Evolutionary conservation across 148 eudicot species (phyloP).

Genomic region (Rhododendron henanense): DNA sequence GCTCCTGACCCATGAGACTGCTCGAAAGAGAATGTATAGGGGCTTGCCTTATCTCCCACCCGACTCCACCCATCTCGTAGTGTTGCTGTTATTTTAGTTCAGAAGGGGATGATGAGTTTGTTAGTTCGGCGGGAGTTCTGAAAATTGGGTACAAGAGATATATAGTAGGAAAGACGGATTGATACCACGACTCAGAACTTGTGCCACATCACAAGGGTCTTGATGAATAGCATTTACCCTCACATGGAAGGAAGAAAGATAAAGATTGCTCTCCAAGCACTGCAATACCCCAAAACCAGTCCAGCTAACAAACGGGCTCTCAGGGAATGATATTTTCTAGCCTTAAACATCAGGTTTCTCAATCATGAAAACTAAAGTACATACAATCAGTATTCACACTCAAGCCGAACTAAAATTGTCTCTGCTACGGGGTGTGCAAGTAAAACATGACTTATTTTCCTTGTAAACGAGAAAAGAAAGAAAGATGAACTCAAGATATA

Average conservation of each 20-base stretch:
- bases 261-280: background rate
- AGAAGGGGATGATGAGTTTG: background rate
- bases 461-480: background rate
- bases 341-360: background rate
- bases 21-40: background rate
- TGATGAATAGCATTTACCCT: background rate
- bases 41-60: background rate
- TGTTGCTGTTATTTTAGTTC: background rate
- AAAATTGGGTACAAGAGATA: background rate
- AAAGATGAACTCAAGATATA: background rate
- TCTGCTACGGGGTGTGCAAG: background rate
- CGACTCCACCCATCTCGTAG: background rate
- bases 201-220: background rate
- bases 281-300: background rate
- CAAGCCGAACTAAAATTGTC: background rate
- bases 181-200: background rate
- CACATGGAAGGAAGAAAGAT: background rate
- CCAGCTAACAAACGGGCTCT: background rate
- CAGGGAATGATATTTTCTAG: background rate
- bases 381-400: background rate
- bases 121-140: background rate
- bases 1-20: background rate
- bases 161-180: background rate
- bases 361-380: background rate
- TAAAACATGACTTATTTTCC: background rate